Percentiles rank a stretch among this genome's conserved stretches.
Conservation (phyloP, 768 basidiomycete genomes). For the Amanita exitialis region DNA sequence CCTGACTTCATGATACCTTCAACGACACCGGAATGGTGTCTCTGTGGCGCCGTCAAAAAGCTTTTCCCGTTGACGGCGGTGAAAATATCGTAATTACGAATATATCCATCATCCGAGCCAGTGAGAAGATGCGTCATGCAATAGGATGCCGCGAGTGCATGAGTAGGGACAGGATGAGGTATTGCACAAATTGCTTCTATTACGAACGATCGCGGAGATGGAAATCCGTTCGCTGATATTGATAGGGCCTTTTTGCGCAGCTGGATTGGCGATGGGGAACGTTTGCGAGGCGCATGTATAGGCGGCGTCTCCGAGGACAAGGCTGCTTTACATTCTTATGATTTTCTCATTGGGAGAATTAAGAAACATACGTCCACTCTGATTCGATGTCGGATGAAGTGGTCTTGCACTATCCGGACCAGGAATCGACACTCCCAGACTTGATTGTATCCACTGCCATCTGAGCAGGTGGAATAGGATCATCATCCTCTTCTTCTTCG, state of each 20-base stretch:
- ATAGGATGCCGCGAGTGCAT: conserved; percentile 75
- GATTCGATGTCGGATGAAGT: neutral
- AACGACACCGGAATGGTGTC: conserved; percentile 83
- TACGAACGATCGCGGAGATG: conserved; percentile 55
- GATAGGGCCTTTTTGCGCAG: conserved; percentile 37
- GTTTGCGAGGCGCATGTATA: conserved; percentile 23
- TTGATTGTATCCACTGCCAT: conserved; percentile 19
- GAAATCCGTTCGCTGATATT: conserved; percentile 19
- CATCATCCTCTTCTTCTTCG: conserved; percentile 36
- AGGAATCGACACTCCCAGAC: conserved; percentile 12
- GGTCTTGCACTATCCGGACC: conserved; percentile 7
- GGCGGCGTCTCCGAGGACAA: neutral
- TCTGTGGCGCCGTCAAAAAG: conserved; percentile 80
- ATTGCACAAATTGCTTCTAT: conserved; percentile 90
- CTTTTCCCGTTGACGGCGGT: conserved; percentile 79
- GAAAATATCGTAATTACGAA: conserved; percentile 89
- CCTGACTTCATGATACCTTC: conserved; percentile 89
- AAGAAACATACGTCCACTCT: neutral
- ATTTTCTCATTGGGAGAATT: neutral
- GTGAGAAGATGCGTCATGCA: conserved; percentile 88
- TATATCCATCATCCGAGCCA: conserved; percentile 89
- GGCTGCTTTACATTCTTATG: conserved; percentile 6
- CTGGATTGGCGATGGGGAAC: conserved; percentile 45
- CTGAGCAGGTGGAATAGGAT: conserved; percentile 1
- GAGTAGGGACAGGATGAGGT: conserved; percentile 80